Conservation (phyloP, 768 basidiomycete genomes). For the Tricholoma bakamatsutake region DNA sequence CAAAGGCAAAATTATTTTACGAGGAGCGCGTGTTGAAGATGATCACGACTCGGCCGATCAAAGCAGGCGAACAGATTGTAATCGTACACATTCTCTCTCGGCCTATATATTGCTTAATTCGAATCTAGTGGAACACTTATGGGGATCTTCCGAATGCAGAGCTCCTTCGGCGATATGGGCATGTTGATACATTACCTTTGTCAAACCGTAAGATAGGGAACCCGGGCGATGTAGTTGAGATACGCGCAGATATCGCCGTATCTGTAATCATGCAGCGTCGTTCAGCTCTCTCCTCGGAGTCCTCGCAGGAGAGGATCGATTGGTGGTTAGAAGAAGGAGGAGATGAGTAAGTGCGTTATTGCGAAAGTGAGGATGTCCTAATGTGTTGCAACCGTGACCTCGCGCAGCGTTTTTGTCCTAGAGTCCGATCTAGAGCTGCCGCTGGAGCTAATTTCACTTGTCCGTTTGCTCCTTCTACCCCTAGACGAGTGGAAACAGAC, state of each 20-base stretch:
- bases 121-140: conserved; percentile 86
- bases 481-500: conserved; percentile 55
- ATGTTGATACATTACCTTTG: conserved; percentile 73
- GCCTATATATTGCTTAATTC: conserved; percentile 4
- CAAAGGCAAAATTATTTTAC: conserved; percentile 80
- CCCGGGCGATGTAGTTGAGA: conserved; percentile 74
- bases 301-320: conserved; percentile 63
- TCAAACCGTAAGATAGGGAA: conserved; percentile 51
- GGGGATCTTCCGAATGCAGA: conserved; percentile 90
- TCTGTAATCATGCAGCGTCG: conserved; percentile 25
- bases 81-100: conserved; percentile 19
- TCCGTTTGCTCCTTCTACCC: conserved; percentile 54
- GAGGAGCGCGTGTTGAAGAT: conserved; percentile 70
- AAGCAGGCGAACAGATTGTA: conserved; percentile 83
- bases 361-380: neutral
- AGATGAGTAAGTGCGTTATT: conserved; percentile 63
- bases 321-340: conserved; percentile 92
- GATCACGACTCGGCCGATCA: conserved; percentile 72
- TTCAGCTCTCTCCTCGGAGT: conserved; percentile 16
- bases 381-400: neutral
- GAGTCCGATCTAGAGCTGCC: conserved; percentile 49
- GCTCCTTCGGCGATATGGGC: conserved; percentile 90
- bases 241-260: conserved; percentile 67
- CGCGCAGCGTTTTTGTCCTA: conserved; percentile 47
- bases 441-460: conserved; percentile 54